Base-by-base conservation (phyloP, 257 asterid genomes). In the Phtheirospermum japonicum region DNA sequence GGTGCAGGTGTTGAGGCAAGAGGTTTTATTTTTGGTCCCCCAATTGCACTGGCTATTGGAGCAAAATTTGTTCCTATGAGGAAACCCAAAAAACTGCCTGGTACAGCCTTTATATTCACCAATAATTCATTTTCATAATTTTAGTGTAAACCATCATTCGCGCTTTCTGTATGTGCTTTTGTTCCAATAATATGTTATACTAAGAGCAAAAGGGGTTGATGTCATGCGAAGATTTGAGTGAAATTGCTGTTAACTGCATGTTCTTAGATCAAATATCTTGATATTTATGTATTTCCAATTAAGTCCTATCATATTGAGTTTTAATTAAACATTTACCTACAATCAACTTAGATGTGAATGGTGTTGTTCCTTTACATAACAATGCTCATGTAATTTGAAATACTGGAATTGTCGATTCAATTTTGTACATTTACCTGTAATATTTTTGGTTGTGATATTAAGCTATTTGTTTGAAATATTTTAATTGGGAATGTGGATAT, bases 11-110 rank as follows among this genome's bases (percentile, higher is more conserved):
- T 91, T 55, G 98, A 91, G 74, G 98, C 98, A 13, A 82, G 97
- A 68, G 98, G 98, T 16, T 91, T 88, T 60, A 91, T 88, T 61
- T 88, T 91, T 60, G 98, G 96, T 36, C 95, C 98, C 79, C 98
- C 98, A 17, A 91, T 91, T 66, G 98, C 98, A 9, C 71, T 91
- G 80, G 97, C 95, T 42, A 84, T 91, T 39, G 98, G 95, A 59
- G 95, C 98, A 7, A 91, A 91, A 70, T 88, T 91, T 67, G 95
- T 88, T 65, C 97, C 97, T 4, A 69, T 91, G 89, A 84, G 98
- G 65, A 91, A 91, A 74, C 98, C 98, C 55, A 86, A 83, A 72
- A 91, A 91, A 37, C 62, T 90, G 54, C 98, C 96, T 14, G 98
- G 98, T 90, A 77, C 16, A 23, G 60, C 59, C 59, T 68, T 52